Conservation (phyloP, 1,284 basidiomycete species). For the Psilocybe mexicana region DNA sequence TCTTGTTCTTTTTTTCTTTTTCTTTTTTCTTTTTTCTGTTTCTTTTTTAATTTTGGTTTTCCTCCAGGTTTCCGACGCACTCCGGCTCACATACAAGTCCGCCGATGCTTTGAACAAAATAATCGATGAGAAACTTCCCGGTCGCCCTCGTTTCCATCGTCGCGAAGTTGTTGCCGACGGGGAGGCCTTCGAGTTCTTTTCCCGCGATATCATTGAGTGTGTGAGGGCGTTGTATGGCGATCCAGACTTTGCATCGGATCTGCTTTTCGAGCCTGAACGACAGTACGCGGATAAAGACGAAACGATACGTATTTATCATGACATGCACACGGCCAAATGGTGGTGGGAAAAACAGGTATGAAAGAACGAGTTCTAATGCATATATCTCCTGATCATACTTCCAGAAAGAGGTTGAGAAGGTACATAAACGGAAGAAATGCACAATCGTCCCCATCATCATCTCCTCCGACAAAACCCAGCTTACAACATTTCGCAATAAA, state of each 20-base stretch:
- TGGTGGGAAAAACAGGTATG: constrained; percentile 41
- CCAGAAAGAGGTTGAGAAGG: neutral
- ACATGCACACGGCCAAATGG: constrained; percentile 39
- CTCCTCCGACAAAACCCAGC: neutral
- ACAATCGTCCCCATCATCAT: neutral
- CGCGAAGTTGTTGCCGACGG: constrained; percentile 8
- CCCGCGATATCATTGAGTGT: constrained; percentile 23
- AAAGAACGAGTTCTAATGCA: too few relatives aligned
- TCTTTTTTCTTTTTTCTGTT: neutral
- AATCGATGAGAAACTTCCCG: constrained; percentile 12
- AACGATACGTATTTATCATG: constrained; percentile 28
- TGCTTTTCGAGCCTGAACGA: constrained; percentile 30
- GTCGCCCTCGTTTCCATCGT: constrained; percentile 9
- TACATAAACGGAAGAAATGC: neutral
- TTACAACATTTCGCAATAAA: neutral
- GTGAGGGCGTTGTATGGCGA: constrained; percentile 29
- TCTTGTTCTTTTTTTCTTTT: neutral
- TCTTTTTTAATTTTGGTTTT: too few relatives aligned
- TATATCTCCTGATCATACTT: too few relatives aligned
- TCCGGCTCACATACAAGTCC: constrained; percentile 12
- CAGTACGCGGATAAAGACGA: constrained; percentile 30
- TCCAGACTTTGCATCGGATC: constrained; percentile 23
- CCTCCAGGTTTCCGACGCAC: constrained; percentile 3
- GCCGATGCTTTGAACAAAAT: constrained; percentile 14
- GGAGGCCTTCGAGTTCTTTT: constrained; percentile 7